phyloP scores from a whole-genome alignment of 805 yeast species.

The Saccharomycopsis guyanensis region DNA sequence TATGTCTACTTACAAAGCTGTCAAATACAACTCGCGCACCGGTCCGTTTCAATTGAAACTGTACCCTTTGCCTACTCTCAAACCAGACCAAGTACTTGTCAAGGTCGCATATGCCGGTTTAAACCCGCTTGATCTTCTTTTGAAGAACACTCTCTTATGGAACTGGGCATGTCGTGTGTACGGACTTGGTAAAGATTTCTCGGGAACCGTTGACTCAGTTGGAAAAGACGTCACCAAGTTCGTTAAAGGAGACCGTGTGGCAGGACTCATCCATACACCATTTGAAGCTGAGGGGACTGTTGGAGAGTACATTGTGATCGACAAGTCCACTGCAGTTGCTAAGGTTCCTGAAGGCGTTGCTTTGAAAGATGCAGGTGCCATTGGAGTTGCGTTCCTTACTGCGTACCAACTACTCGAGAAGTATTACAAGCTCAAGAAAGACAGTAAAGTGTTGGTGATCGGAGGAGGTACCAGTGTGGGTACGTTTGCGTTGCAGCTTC shows the following conservation, averaged over 20 bases:
- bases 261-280: constrained; percentile 48
- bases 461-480: constrained; percentile 83
- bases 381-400: constrained; percentile 56
- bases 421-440: constrained; percentile 28
- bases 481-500: constrained; percentile 47
- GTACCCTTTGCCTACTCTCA: background rate
- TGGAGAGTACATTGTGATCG: constrained; percentile 45
- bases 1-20: background rate
- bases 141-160: constrained; percentile 39
- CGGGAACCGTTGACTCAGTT: constrained; percentile 50
- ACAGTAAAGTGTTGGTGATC: constrained; percentile 49
- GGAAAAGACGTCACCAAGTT: constrained; percentile 36
- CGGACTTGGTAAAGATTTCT: constrained; percentile 65
- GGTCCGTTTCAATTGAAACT: background rate
- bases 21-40: background rate
- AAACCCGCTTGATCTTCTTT: constrained; percentile 58
- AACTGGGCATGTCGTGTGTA: constrained; percentile 41
- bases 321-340: constrained; percentile 37
- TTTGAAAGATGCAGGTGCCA: constrained; percentile 51
- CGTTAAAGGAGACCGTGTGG: constrained; percentile 53
- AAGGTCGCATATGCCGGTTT: constrained; percentile 54
- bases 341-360: constrained; percentile 40
- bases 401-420: constrained; percentile 40
- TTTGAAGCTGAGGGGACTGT: constrained; percentile 46
- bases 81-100: constrained; percentile 39